Evolutionary conservation across 2,329 filamentous ascomycete species (phyloP), one percentile per base, ranked within the genome.

Genomic region (Fusarium torreyae): DNA sequence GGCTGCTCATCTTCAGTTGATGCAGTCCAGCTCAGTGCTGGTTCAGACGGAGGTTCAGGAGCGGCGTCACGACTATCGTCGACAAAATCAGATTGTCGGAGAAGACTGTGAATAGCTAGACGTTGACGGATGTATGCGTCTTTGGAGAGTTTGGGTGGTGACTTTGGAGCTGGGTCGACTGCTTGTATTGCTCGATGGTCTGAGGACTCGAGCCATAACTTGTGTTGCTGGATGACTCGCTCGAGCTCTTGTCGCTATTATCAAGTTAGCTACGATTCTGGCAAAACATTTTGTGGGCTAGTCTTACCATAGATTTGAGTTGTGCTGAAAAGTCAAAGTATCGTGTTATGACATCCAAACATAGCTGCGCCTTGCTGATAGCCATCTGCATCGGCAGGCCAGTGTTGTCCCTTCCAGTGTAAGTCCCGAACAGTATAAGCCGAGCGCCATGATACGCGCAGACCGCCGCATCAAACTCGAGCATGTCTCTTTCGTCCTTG

Each of bases 381-480:
- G 73, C 73, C 64, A 71, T 73, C 38, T 75, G 73, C 71, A 75
- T 75, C 3, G 66, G 69, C 7, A 73, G 31, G 0, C 73, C 73
- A 2, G 70, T 74, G 15, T 75, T 75, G 20, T 75, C 67, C 22
- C 58, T 62, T 2, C 73, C 66, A 0, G 71, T 75, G 20, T 75
- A 75, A 3, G 71, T 66, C 0, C 73, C 73, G 39, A 81, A 82
- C 17, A 82, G 69, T 2, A 82, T 73, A 3, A 83, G 70, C 1
- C 81, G 76, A 1, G 80, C 77, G 6, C 78, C 77, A 36, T 84
- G 81, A 28, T 83, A 83, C 1, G 79, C 81, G 38, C 81, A 83
- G 3, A 84, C 80, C 6, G 81, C 81, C 0, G 77, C 77, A 43
- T 83, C 81, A 33, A 80, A 78, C 52, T 84, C 81, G 0, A 83